A percentile compares a stretch with the other conserved stretches of the same genome.
phyloP scores from a whole-genome alignment of 208 protist species.

The Tritrichomonas foetus region DNA sequence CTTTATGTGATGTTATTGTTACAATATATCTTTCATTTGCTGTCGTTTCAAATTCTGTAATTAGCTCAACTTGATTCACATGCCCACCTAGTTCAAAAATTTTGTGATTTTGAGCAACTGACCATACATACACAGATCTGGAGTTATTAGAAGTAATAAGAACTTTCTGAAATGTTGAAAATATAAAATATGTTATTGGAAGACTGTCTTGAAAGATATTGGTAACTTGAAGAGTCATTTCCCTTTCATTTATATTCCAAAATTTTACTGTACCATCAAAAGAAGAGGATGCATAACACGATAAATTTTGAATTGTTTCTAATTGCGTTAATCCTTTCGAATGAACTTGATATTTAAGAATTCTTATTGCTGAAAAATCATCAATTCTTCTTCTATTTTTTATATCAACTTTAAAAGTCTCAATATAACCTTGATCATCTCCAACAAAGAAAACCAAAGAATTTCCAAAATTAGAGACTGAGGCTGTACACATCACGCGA shows the following conservation, averaged over 20 bases:
- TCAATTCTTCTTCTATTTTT: neutral
- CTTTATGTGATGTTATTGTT: neutral
- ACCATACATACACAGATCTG: neutral
- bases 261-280: neutral
- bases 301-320: neutral
- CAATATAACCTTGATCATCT: neutral
- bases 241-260: neutral
- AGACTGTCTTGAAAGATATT: neutral
- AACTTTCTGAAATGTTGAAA: neutral
- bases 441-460: constrained; percentile 4
- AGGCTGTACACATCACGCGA: neutral
- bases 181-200: neutral
- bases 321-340: neutral
- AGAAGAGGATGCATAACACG: neutral
- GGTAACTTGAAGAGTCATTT: neutral
- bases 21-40: neutral
- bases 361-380: neutral
- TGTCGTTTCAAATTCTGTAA: neutral
- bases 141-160: neutral
- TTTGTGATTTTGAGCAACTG: neutral
- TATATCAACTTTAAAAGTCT: neutral
- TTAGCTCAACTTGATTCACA: neutral
- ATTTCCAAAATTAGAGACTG: neutral
- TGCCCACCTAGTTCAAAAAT: neutral
- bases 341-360: neutral